Conservation (phyloP, 31 red algal genomes). For the Asparagopsis taxiformis region DNA sequence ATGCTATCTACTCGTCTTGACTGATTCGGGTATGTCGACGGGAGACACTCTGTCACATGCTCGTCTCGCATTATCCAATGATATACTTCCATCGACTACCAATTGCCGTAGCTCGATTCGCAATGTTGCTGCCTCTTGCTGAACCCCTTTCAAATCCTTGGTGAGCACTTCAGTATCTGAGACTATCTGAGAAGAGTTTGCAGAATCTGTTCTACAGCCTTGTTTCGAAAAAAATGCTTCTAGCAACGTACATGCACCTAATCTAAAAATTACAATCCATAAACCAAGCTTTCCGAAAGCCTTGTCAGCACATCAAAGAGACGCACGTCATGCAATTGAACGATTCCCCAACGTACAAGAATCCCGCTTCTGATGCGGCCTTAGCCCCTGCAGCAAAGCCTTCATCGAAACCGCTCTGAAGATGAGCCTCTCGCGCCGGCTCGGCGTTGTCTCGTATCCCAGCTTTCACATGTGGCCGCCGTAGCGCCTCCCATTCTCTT, state of each 20-base stretch:
- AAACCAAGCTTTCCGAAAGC: no score
- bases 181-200: not conserved
- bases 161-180: slow-evolving; percentile 51
- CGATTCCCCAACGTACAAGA: slow-evolving; percentile 63
- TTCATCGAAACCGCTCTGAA: slow-evolving; percentile 65
- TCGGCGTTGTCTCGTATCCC: slow-evolving; percentile 55
- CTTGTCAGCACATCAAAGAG: no score
- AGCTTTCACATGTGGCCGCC: slow-evolving; percentile 41
- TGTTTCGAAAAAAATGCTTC: slow-evolving; percentile 40
- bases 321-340: no score
- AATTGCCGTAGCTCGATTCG: slow-evolving; percentile 31
- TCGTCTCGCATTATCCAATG: slow-evolving; percentile 6
- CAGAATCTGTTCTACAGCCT: slow-evolving; percentile 17
- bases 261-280: slow-evolving; percentile 18
- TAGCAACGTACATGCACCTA: slow-evolving; percentile 21
- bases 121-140: not conserved
- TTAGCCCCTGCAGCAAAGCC: slow-evolving; percentile 49
- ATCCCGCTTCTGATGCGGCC: slow-evolving; percentile 47
- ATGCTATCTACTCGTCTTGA: not conserved
- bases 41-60: slow-evolving; percentile 40
- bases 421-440: slow-evolving; percentile 46
- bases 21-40: slow-evolving; percentile 17
- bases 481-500: slow-evolving; percentile 48
- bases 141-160: slow-evolving; percentile 23
- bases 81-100: slow-evolving; percentile 14